phyloP scores from a whole-genome alignment of 164 flowering plant species.

The Houttuynia cordata region DNA sequence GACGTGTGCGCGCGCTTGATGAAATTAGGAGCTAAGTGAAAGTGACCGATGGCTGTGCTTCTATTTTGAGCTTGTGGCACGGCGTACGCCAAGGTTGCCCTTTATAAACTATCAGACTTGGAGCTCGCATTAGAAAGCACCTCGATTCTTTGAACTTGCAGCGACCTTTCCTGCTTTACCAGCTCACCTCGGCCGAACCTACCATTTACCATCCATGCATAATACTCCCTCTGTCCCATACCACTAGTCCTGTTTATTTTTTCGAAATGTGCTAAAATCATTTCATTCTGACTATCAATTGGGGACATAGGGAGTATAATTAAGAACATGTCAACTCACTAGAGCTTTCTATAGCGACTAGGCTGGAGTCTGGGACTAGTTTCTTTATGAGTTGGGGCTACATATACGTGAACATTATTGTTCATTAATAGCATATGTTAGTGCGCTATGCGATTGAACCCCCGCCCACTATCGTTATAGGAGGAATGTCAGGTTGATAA shows the following conservation, averaged over 20 bases:
- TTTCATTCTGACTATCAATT: slow-evolving; percentile 1
- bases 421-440: not conserved
- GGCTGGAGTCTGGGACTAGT: not conserved
- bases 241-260: too few relatives aligned
- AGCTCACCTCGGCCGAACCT: too few relatives aligned
- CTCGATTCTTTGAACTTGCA: slow-evolving; percentile 2
- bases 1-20: too few relatives aligned
- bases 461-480: not conserved
- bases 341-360: slow-evolving; percentile 8
- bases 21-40: too few relatives aligned
- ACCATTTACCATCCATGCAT: too few relatives aligned
- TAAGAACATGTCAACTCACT: slow-evolving; percentile 9
- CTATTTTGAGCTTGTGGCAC: not conserved
- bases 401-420: not conserved
- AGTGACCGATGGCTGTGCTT: too few relatives aligned
- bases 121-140: slow-evolving; percentile 5
- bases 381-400: not conserved
- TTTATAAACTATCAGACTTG: slow-evolving; percentile 7
- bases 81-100: slow-evolving; percentile 5
- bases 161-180: slow-evolving; percentile 14
- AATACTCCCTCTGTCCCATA: too few relatives aligned
- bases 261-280: slow-evolving; percentile 4
- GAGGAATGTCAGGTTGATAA: not conserved
- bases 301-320: slow-evolving; percentile 23
- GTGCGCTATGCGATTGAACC: not conserved